These are phyloP conservation scores for Pigoraptor vietnamica DNA, from an alignment of 78 protist genomes.

Conservation along the genomic window DNA sequence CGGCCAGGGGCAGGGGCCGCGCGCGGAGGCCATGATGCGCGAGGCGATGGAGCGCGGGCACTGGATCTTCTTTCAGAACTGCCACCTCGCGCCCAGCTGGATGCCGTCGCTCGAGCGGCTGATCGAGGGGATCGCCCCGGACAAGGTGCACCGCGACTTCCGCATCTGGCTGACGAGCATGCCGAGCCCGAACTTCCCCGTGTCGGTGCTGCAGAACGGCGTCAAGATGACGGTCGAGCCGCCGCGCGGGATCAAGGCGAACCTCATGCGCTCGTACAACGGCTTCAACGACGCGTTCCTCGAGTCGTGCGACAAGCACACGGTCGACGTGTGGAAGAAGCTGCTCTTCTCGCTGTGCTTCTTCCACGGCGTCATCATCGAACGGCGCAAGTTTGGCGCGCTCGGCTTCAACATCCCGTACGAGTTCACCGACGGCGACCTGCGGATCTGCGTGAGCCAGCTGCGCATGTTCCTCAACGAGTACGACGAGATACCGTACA, in stretches of 20 bases:
- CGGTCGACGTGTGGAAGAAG: slow-evolving; percentile 25
- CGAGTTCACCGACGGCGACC: slow-evolving; percentile 69
- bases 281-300: slow-evolving; percentile 36
- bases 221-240: slow-evolving; percentile 86
- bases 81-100: slow-evolving; percentile 78
- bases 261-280: slow-evolving; percentile 50
- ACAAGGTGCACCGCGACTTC: slow-evolving; percentile 61
- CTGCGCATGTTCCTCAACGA: slow-evolving; percentile 53
- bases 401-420: slow-evolving; percentile 83
- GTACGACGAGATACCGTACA: slow-evolving; percentile 70
- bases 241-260: slow-evolving; percentile 74
- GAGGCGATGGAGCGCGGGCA: slow-evolving; percentile 64
- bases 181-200: slow-evolving; percentile 85
- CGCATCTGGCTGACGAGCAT: slow-evolving; percentile 88
- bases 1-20: slow-evolving; percentile 92
- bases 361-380: slow-evolving; percentile 76
- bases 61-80: slow-evolving; percentile 89
- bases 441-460: slow-evolving; percentile 48
- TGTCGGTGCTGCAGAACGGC: slow-evolving; percentile 73
- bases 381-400: slow-evolving; percentile 74
- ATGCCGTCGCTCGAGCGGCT: slow-evolving; percentile 61
- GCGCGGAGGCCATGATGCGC: slow-evolving; percentile 64
- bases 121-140: slow-evolving; percentile 44
- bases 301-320: slow-evolving; percentile 12
- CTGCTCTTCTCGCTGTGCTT: slow-evolving; percentile 63